phyloP scores from a whole-genome alignment of 164 flowering plant genomes.

The Magnolia sinica region DNA sequence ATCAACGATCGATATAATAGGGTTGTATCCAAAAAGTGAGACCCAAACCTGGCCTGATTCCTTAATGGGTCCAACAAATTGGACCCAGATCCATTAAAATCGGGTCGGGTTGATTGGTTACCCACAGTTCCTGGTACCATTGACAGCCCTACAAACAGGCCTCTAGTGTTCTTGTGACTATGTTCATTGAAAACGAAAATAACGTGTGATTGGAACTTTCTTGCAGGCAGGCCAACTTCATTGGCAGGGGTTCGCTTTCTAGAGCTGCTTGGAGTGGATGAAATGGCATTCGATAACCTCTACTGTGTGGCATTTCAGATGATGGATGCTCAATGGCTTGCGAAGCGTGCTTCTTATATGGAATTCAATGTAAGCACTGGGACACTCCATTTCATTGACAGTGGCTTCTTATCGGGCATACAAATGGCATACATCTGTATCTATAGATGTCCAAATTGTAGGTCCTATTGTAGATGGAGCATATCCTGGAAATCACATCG shows the following conservation, averaged over 20 bases:
- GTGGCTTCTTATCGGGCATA: neutral
- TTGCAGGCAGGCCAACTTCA: constrained; percentile 57
- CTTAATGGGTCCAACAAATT: too few relatives aligned
- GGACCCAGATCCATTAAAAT: too few relatives aligned
- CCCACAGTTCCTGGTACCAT: too few relatives aligned
- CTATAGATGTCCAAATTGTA: neutral
- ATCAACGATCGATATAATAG: too few relatives aligned
- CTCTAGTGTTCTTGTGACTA: neutral
- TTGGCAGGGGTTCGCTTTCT: constrained; percentile 53
- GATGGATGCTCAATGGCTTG: constrained; percentile 93
- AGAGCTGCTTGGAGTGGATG: constrained; percentile 63
- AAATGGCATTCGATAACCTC: constrained; percentile 73
- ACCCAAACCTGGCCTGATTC: too few relatives aligned
- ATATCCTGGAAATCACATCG: neutral
- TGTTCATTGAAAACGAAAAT: neutral
- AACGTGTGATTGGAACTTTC: neutral
- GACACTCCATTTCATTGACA: neutral
- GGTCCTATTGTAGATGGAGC: neutral
- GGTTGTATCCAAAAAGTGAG: too few relatives aligned
- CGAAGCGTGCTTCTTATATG: constrained; percentile 82
- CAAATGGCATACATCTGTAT: neutral
- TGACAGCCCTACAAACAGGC: neutral
- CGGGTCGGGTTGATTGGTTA: too few relatives aligned
- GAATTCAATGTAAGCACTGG: constrained; percentile 53
- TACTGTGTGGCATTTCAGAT: constrained; percentile 62